A percentile compares a stretch with the other conserved stretches of the same genome.
Evolutionary conservation across 768 basidiomycete species (phyloP).

Genomic region (Phylloporus arenicola): DNA sequence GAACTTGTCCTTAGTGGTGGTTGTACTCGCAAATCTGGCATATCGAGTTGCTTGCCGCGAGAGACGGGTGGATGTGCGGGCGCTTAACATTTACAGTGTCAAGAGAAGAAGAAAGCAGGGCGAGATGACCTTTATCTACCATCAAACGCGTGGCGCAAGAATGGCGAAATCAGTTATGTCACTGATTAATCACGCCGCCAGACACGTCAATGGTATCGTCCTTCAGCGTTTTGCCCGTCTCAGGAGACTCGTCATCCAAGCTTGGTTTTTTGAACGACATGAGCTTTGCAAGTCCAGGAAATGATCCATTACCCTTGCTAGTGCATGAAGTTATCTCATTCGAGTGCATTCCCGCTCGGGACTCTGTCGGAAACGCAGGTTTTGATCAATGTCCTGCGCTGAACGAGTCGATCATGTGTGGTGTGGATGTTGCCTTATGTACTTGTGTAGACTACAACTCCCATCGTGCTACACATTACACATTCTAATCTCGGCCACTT

Average conservation of each 20-base stretch:
- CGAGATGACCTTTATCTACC: background rate
- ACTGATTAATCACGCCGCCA: background rate
- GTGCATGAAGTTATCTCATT: background rate
- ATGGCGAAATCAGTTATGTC: conserved; percentile 8
- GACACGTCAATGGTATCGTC: background rate
- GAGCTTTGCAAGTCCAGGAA: conserved; percentile 67
- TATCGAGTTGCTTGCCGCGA: conserved; percentile 5
- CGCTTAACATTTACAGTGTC: conserved; percentile 3
- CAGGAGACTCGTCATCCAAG: conserved; percentile 9
- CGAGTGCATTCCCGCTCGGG: background rate
- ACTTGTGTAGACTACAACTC: background rate
- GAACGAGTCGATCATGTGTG: too few relatives aligned
- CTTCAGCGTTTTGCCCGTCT: background rate
- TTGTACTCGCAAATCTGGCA: conserved; percentile 23
- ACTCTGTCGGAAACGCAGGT: background rate
- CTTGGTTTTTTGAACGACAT: conserved; percentile 59
- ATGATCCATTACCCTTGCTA: conserved; percentile 37
- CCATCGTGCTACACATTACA: background rate
- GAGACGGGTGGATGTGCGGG: conserved; percentile 3
- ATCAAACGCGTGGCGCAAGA: conserved; percentile 6
- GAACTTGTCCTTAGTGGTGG: conserved; percentile 46
- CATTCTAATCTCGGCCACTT: background rate
- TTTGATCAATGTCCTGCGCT: background rate
- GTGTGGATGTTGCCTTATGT: too few relatives aligned
- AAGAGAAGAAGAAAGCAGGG: background rate